A percentile compares a stretch with the other conserved stretches of the same genome.
Conservation (phyloP, 1,139 yeast species). For the Kodamaea arcana region DNA sequence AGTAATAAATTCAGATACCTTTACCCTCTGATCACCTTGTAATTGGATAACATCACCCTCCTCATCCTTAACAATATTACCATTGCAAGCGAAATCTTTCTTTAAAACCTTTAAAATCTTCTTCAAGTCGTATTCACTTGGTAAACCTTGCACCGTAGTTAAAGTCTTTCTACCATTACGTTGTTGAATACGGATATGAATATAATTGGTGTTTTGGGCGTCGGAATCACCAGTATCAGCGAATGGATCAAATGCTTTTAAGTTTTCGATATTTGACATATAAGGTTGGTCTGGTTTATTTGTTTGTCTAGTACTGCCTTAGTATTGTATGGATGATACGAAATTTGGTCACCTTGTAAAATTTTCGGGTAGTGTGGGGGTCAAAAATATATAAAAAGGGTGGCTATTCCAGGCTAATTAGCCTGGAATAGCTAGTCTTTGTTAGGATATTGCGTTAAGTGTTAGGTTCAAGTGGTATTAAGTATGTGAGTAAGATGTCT, state of each 20-base stretch:
- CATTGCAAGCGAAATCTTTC: conserved; percentile 98
- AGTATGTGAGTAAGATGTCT: too few species aligned
- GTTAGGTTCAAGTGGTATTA: too few species aligned
- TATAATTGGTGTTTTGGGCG: conserved; percentile 91
- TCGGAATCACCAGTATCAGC: conserved; percentile 99
- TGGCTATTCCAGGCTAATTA: too few species aligned
- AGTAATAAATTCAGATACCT: conserved; percentile 90
- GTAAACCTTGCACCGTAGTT: conserved; percentile 97
- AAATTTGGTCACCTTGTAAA: not conserved
- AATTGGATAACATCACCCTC: conserved; percentile 97
- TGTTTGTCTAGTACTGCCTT: not conserved
- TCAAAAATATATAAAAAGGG: too few species aligned
- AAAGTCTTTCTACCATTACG: conserved; percentile 99
- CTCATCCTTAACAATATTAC: conserved; percentile 94
- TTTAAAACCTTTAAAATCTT: conserved; percentile 89
- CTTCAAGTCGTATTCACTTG: conserved; percentile 90
- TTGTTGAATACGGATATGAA: conserved; percentile 98
- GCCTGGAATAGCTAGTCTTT: too few species aligned
- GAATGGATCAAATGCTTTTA: conserved; percentile 97
- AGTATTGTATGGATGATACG: not conserved
- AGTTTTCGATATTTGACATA: conserved; percentile 94
- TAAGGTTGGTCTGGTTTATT: conserved; percentile 16
- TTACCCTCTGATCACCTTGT: conserved; percentile 98
- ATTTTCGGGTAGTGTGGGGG: conserved; percentile 1
- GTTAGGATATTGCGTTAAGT: too few species aligned